Conservation (phyloP, 148 eudicot species). For the Persicaria maculosa region DNA sequence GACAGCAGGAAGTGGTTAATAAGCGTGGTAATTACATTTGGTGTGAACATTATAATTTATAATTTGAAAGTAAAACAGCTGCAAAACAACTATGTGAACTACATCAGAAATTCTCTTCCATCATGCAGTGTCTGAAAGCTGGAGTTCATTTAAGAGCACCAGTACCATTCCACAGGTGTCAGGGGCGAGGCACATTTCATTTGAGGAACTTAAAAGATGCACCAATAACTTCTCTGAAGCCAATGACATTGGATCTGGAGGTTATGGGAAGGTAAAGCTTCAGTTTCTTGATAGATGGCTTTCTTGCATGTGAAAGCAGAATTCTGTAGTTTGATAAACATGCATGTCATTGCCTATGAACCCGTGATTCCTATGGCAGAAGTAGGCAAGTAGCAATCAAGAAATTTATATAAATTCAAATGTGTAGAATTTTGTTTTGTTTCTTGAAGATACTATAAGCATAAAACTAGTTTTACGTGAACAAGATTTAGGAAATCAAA, state of each 20-base stretch:
- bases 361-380: too few species aligned
- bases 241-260: constrained; percentile 93
- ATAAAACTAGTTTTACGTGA: too few species aligned
- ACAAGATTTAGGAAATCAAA: too few species aligned
- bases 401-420: background rate
- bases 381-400: background rate
- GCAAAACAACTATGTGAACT: background rate
- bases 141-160: constrained; percentile 58
- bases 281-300: background rate
- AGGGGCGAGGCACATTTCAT: constrained; percentile 92
- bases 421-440: background rate
- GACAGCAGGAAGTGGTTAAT: background rate
- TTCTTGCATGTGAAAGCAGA: background rate
- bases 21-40: background rate
- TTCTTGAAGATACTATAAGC: too few species aligned
- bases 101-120: background rate
- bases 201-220: constrained; percentile 82
- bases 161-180: constrained; percentile 81
- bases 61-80: too few species aligned
- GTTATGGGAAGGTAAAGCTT: constrained; percentile 77
- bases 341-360: background rate
- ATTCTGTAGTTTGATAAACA: background rate
- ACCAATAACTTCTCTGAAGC: constrained; percentile 66
- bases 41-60: background rate
- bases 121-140: constrained; percentile 65